Evolutionary conservation across 495 filamentous ascomycete genomes (phyloP), one percentile per base, ranked within the genome.

Genomic region (Ascobolus immersus): DNA sequence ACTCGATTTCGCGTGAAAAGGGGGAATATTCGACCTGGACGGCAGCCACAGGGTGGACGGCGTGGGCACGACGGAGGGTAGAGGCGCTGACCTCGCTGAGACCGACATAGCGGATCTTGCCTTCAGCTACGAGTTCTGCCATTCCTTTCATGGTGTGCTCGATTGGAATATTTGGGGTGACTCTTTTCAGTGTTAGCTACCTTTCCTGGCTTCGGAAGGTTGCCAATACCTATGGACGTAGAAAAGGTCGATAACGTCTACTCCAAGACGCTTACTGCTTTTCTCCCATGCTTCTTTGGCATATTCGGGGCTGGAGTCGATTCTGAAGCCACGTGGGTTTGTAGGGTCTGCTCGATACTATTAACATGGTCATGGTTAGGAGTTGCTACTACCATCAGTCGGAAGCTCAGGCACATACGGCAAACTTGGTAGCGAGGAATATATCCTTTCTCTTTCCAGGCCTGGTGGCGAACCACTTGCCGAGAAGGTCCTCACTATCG

Each of bases 81-180:
- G 67, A 59, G 6, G 73, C 75, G 31, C 59, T 56, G 21, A 77
- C 69, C 47, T 89, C 80, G 29, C 65, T 72, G 26, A 89, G 47
- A 10, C 63, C 59, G 52, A 91, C 74, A 13, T 74, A 77, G 15
- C 67, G 66, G 15, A 91, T 57, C 56, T 80, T 75, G 21, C 79
- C 79, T 26, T 62, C 67, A 41, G 77, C 64, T 14, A 86, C 61
- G 42, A 68, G 66, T 45, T 74, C 53, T 17, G 64, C 61, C 14
- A 77, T 43, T 5, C 46, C 52, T 9, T 55, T 59, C 33, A 66
- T 56, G 10, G 65, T 64, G 11, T 51, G 53, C 22, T 55, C 54
- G 0, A 18, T n/a, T n/a, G n/a, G n/a, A n/a, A n/a, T n/a, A n/a
- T n/a, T n/a, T n/a, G n/a, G n/a, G n/a, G n/a, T n/a, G n/a, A n/a